Base-by-base conservation (phyloP, 352 stramenopile species). In the Phytophthora capsici region DNA sequence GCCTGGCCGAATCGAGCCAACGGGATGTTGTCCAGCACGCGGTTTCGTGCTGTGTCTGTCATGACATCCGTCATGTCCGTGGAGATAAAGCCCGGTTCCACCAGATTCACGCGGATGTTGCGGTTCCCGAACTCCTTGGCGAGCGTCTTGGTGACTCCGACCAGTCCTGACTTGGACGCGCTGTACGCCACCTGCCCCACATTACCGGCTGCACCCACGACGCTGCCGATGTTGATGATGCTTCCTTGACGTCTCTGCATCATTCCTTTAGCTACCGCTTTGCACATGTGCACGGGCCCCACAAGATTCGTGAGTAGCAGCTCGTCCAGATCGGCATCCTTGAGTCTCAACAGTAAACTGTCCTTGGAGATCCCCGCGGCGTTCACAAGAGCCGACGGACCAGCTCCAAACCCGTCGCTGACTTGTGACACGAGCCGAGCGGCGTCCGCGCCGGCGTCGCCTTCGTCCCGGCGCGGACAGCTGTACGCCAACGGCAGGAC, bases 101-200 rank as follows among this genome's bases (percentile, higher is more conserved):
- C 85, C 13, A 96, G 67, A 62, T 97, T 97, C 22, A 97, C 88
- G 25, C 89, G 84, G 58, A 97, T 93, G 49, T 91, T 89, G 22
- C 86, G 83, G 45, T 71, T 83, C 19, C 88, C 88, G 12, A 97
- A 76, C 63, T 97, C 89, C 46, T 93, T 94, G 28, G 88, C 88
- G 37, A 95, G 75, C 47, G 86, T 87, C 62, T 80, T 89, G 46
- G 85, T 96, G 38, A 93, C 75, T 16, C 88, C 88, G 10, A 78
- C 57, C 2, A 97, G 77, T 7, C 75, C 89, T 14, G 86, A 76
- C 61, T 97, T 97, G 17, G 88, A 91, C 10, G 83, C 84, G 59
- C 80, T 91, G 74, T 97, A 97, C 19, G 76, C 88, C 0, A 88
- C 80, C 62, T 96, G 88, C 0, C 89, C 89, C 10, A 79, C 72